A percentile compares a stretch with the other conserved stretches of the same genome.
Evolutionary conservation across 768 basidiomycete genomes (phyloP).

Genomic region (Rhodotorula graminis): DNA sequence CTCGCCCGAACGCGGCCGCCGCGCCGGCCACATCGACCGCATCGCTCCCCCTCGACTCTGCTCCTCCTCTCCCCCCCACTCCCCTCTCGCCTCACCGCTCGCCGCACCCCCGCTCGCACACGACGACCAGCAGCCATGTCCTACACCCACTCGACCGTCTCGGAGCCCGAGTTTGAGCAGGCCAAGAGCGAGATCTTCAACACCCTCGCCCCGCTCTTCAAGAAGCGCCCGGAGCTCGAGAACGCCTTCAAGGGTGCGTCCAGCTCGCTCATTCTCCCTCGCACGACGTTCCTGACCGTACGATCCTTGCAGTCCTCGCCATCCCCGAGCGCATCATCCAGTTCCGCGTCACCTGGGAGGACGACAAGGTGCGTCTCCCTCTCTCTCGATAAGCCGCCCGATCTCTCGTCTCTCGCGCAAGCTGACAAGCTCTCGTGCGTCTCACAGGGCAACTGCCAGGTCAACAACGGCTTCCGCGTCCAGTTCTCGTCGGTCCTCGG

Average conservation of each 20-base stretch:
- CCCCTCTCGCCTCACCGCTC: not conserved
- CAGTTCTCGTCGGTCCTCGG: slow-evolving; percentile 62
- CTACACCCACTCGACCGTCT: slow-evolving; percentile 30
- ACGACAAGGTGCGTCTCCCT: slow-evolving; percentile 49
- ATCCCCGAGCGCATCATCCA: slow-evolving; percentile 52
- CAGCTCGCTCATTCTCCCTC: not conserved
- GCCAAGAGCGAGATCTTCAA: slow-evolving; percentile 58
- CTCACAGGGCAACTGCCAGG: slow-evolving; percentile 56
- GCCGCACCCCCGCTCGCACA: not conserved
- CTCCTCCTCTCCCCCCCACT: not conserved
- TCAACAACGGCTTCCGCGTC: slow-evolving; percentile 69
- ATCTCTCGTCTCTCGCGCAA: not conserved
- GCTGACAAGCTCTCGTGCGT: not conserved
- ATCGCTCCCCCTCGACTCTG: too few relatives aligned
- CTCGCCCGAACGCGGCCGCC: not conserved
- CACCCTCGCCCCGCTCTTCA: slow-evolving; percentile 63
- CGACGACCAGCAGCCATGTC: slow-evolving; percentile 4
- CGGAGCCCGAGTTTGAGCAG: slow-evolving; percentile 66
- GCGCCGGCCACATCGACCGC: not conserved
- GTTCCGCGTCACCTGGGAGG: slow-evolving; percentile 71
- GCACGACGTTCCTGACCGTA: not conserved
- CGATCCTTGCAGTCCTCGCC: slow-evolving; percentile 44
- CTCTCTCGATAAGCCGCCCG: not conserved
- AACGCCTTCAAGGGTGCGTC: slow-evolving; percentile 60
- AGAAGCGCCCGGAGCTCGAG: slow-evolving; percentile 62